Conservation (phyloP, 768 basidiomycete genomes). For the Boletus edulis region DNA sequence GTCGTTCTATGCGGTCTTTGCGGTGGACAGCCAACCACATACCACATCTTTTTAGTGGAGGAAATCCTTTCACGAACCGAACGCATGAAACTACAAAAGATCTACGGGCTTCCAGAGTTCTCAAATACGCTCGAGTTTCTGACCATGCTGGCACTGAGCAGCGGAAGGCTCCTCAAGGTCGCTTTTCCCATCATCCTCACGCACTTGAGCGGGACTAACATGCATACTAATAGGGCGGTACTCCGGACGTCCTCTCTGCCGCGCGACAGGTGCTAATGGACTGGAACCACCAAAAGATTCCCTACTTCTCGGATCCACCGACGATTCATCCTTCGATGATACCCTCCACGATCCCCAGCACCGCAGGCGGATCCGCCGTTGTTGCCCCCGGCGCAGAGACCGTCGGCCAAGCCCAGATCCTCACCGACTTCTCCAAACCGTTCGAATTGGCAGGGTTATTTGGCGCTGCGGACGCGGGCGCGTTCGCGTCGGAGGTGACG, state of each 20-base stretch:
- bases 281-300: constrained; percentile 97
- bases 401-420: constrained; percentile 78
- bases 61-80: constrained; percentile 79
- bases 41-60: constrained; percentile 57
- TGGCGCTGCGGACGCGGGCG: constrained; percentile 76
- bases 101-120: constrained; percentile 83
- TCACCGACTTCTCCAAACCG: constrained; percentile 67
- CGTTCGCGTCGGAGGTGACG: constrained; percentile 49
- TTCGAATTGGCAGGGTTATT: constrained; percentile 84
- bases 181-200: neutral
- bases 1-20: constrained; percentile 20
- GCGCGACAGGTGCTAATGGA: constrained; percentile 83
- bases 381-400: constrained; percentile 75
- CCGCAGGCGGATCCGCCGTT: constrained; percentile 35
- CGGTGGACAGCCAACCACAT: neutral
- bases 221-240: constrained; percentile 62
- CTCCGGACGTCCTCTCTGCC: constrained; percentile 80
- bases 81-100: constrained; percentile 65
- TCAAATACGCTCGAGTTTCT: constrained; percentile 76
- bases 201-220: neutral
- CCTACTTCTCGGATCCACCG: constrained; percentile 83
- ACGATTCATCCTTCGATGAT: constrained; percentile 73
- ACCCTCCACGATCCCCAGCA: constrained; percentile 39
- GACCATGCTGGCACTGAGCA: constrained; percentile 82
- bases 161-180: constrained; percentile 83